phyloP scores from a whole-genome alignment of 768 basidiomycete species.

The Phylloporus sp. region DNA sequence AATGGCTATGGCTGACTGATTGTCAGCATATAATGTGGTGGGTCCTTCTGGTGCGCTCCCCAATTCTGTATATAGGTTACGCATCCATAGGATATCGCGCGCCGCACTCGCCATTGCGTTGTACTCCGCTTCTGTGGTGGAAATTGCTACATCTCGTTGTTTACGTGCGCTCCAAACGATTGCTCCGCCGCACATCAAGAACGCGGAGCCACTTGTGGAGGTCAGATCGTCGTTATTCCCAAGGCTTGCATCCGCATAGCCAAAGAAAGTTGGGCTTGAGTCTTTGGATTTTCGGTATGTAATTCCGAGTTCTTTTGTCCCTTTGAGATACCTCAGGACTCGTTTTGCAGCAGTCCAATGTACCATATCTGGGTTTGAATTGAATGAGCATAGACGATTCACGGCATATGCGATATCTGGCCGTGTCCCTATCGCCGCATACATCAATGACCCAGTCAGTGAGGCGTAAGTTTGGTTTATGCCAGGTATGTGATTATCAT shows the following conservation, averaged over 20 bases:
- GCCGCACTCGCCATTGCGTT: neutral
- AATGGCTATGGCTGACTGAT: constrained; percentile 28
- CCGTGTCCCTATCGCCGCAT: constrained; percentile 9
- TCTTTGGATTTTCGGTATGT: neutral
- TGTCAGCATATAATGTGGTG: constrained; percentile 16
- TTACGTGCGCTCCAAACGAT: constrained; percentile 30
- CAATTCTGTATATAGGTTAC: constrained; percentile 32
- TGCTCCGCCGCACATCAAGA: constrained; percentile 28
- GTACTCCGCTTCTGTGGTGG: constrained; percentile 2
- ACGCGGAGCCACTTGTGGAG: constrained; percentile 24
- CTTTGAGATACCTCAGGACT: constrained; percentile 14
- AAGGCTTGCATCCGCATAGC: constrained; percentile 26
- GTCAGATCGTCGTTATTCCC: constrained; percentile 18
- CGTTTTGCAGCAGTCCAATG: constrained; percentile 15
- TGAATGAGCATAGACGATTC: constrained; percentile 9
- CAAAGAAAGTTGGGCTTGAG: neutral
- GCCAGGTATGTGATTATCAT: neutral
- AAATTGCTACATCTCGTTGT: constrained; percentile 18
- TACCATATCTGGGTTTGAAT: neutral
- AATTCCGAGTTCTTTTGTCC: neutral
- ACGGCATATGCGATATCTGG: constrained; percentile 10
- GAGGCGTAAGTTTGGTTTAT: neutral
- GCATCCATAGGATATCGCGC: constrained; percentile 10
- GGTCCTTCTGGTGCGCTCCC: constrained; percentile 18
- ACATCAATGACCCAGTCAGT: constrained; percentile 21